Conservation (phyloP, 306 rosid species). For the Senna tora region DNA sequence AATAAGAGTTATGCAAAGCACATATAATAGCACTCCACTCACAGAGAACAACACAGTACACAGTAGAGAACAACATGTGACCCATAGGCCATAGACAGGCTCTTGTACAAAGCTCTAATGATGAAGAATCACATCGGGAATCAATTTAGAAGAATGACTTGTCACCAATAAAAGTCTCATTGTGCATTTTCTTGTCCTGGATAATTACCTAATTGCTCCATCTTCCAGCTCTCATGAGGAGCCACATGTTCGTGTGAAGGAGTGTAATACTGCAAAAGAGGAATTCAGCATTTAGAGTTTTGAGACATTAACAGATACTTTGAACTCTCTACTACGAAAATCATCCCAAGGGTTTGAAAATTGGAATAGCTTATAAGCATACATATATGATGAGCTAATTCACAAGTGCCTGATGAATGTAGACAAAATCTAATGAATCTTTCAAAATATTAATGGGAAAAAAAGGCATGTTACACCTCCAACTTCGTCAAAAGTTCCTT, state of each 20-base stretch:
- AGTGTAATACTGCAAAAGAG: constrained; percentile 65
- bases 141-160: constrained; percentile 36
- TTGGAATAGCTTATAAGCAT: background rate
- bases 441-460: constrained; percentile 16
- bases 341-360: background rate
- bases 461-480: constrained; percentile 63
- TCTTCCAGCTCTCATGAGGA: constrained; percentile 84
- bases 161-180: constrained; percentile 44
- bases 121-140: constrained; percentile 51
- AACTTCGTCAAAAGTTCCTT: constrained; percentile 73
- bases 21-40: constrained; percentile 18
- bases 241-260: constrained; percentile 72
- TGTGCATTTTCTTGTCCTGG: constrained; percentile 54
- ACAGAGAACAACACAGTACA: constrained; percentile 41
- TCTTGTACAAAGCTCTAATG: constrained; percentile 51
- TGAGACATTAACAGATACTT: constrained; percentile 5
- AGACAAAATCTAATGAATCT: background rate
- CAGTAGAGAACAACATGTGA: constrained; percentile 38
- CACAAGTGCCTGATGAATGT: background rate
- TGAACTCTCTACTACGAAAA: background rate
- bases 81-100: constrained; percentile 47
- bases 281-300: constrained; percentile 28
- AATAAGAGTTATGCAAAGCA: constrained; percentile 34
- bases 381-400: background rate
- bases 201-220: constrained; percentile 59